A percentile compares a stretch with the other conserved stretches of the same genome.
Evolutionary conservation across 2,329 filamentous ascomycete species (phyloP).

Genomic region (Pseudogymnoascus sp.): DNA sequence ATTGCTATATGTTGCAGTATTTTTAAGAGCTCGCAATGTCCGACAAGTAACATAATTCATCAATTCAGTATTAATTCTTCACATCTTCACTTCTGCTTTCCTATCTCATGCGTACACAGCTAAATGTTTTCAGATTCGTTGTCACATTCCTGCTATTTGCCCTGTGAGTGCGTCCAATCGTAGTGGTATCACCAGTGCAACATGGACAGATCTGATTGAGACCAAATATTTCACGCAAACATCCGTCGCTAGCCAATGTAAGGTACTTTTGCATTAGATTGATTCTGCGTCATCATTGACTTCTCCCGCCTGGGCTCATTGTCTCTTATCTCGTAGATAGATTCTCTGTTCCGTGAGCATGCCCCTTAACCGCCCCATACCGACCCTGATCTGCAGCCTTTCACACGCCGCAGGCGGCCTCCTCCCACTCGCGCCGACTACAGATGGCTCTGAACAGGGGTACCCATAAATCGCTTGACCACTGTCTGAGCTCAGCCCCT

Average conservation of each 20-base stretch:
- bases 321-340: background rate
- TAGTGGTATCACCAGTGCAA: background rate
- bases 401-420: background rate
- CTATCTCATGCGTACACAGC: background rate
- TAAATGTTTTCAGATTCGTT: background rate
- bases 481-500: background rate
- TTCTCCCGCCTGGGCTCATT: background rate
- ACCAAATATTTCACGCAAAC: background rate
- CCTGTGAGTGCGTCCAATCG: background rate
- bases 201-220: background rate
- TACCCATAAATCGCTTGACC: background rate
- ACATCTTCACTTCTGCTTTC: background rate
- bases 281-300: background rate
- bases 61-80: background rate
- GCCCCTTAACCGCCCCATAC: background rate
- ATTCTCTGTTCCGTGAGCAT: background rate
- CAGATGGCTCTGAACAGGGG: background rate
- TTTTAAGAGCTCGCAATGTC: background rate
- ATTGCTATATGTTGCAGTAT: background rate
- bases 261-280: background rate
- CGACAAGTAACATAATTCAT: background rate
- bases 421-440: background rate
- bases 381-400: background rate
- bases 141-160: background rate
- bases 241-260: background rate